A percentile compares a stretch with the other conserved stretches of the same genome.
Evolutionary conservation across 2,329 filamentous ascomycete species (phyloP).

Genomic region (Clonostachys byssicola): DNA sequence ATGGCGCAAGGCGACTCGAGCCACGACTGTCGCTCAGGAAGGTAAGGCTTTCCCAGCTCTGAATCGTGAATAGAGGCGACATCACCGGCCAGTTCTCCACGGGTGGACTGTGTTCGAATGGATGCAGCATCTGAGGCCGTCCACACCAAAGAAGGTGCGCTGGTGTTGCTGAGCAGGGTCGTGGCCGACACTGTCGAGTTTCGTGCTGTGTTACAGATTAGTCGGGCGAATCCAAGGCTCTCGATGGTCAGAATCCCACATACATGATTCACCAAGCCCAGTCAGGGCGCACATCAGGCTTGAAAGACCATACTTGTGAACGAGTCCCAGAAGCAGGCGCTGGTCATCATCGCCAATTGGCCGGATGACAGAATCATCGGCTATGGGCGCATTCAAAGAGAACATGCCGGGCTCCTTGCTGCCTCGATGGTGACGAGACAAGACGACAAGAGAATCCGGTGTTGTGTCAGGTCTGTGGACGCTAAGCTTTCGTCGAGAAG

Average conservation of each 20-base stretch:
- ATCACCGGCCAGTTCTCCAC: slow-evolving; percentile 24
- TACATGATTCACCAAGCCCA: slow-evolving; percentile 28
- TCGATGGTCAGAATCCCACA: slow-evolving; percentile 7
- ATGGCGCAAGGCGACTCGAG: slow-evolving; percentile 31
- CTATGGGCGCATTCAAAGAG: slow-evolving; percentile 18
- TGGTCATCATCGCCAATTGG: slow-evolving; percentile 31
- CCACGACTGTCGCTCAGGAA: slow-evolving; percentile 23
- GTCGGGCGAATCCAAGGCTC: not conserved
- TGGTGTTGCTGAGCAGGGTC: slow-evolving; percentile 32
- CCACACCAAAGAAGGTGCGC: slow-evolving; percentile 34
- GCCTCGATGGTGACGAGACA: too few relatives aligned
- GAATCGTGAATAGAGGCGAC: slow-evolving; percentile 25
- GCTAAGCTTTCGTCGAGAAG: too few relatives aligned
- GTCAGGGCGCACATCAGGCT: slow-evolving; percentile 29
- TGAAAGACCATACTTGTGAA: slow-evolving; percentile 29
- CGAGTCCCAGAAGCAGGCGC: slow-evolving; percentile 26
- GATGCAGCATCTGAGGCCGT: slow-evolving; percentile 33
- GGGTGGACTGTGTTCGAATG: slow-evolving; percentile 30
- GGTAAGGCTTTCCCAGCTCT: slow-evolving; percentile 21
- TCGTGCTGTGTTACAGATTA: slow-evolving; percentile 19
- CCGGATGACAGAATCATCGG: slow-evolving; percentile 25
- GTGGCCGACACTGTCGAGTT: slow-evolving; percentile 30
- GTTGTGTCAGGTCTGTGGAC: too few relatives aligned
- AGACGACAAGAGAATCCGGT: too few relatives aligned
- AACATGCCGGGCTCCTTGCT: slow-evolving; percentile 19